Evolutionary conservation across 2,329 filamentous ascomycete species (phyloP), one percentile per base, ranked within the genome.

Genomic region (Diaporthe sp.): DNA sequence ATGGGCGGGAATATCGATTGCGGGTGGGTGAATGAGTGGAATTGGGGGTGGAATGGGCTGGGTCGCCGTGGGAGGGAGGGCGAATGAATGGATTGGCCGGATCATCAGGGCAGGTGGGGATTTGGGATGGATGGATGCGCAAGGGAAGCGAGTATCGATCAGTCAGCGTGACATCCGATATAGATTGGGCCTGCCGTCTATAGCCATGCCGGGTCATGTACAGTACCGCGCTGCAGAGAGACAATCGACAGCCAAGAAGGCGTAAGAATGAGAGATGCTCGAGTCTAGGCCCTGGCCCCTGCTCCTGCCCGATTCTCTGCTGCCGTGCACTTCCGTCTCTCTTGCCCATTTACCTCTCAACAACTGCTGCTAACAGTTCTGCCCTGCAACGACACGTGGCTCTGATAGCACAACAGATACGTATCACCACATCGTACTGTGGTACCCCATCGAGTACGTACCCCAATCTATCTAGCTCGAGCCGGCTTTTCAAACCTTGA

Each of bases 231-330:
- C 59, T 44, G 59, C 61, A 66, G 30, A 66, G 61, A 37, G 44
- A 66, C 61, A 51, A 66, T 35, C 61, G 61, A 35, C 61, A 66
- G 44, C 61, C 61, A 66, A 35, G 30, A 9, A n/a, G 32, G 37
- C n/a, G 32, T 19, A n/a, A 10, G 44, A 50, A 50, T n/a, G 44
- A 71, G 55, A 71, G n/a, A 25, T 53, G 70, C 44, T 55, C 58
- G 50, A 66, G 58, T 72, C 51, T 70, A 70, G 71, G 25, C 65
- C 42, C 47, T 39, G 61, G 61, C 61, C 61, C 61, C 44, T 37
- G 61, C 61, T 66, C 44, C 3, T 19, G 32, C 32, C 32, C 32
- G n/a, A n/a, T 9, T 44, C 25, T 22, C 8, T 63, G 59, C 39
- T 37, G 25, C 56, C n/a, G 37, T 19, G 56, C 32, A 39, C 44